Conservation (phyloP, 371 early-diverging fungal species). For the Rhizopus sp. region DNA sequence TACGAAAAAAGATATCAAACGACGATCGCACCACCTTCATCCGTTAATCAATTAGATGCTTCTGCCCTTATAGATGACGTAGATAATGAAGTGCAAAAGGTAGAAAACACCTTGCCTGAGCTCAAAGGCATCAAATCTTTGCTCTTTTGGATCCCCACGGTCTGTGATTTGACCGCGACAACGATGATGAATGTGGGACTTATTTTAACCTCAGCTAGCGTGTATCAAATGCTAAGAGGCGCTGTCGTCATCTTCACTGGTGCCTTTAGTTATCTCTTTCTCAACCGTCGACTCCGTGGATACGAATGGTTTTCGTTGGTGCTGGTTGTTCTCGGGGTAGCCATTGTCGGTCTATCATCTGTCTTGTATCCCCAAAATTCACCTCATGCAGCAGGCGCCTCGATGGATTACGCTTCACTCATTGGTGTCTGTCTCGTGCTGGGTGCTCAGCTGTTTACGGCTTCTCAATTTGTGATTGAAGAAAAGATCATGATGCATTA, state of each 20-base stretch:
- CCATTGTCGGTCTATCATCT: constrained; percentile 83
- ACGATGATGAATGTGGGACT: constrained; percentile 96
- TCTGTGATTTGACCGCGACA: constrained; percentile 91
- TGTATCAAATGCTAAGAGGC: constrained; percentile 97
- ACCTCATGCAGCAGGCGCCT: constrained; percentile 16
- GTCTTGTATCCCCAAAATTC: constrained; percentile 51
- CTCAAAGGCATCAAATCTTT: constrained; percentile 63
- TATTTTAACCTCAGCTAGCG: constrained; percentile 87
- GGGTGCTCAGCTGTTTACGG: constrained; percentile 91
- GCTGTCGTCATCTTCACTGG: constrained; percentile 95
- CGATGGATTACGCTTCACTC: constrained; percentile 36
- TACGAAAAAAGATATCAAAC: constrained; percentile 20
- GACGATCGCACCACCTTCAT: constrained; percentile 33
- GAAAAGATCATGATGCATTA: constrained; percentile 87
- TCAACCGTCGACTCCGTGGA: constrained; percentile 70
- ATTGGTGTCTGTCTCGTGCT: constrained; percentile 85
- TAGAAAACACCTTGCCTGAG: constrained; percentile 21
- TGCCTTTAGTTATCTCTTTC: constrained; percentile 80
- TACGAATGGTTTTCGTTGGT: constrained; percentile 85
- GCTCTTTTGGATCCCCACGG: constrained; percentile 87
- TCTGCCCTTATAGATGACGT: constrained; percentile 36
- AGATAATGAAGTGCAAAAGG: constrained; percentile 25
- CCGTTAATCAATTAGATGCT: constrained; percentile 47
- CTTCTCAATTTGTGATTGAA: constrained; percentile 93
- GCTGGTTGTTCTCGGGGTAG: constrained; percentile 81